Evolutionary conservation across 352 stramenopile genomes (phyloP), one percentile per base, ranked within the genome.

Genomic region (Halophytophthora polymorphica): DNA sequence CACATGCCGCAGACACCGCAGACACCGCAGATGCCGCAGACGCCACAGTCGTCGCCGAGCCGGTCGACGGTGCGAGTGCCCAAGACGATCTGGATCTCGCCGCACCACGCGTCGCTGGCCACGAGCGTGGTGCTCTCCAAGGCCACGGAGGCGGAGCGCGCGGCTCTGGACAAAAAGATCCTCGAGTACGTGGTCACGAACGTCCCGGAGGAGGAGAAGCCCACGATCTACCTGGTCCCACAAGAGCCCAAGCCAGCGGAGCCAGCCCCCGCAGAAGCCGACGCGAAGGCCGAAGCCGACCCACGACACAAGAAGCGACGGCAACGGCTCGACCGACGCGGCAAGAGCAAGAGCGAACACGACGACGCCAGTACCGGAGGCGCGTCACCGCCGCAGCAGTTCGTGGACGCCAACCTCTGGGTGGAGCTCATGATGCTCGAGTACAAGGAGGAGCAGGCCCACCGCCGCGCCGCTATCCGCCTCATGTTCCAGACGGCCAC

Each of bases 401-500:
- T 90, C 22, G 62, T 94, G 0, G 83, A 94, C 17, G 83, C 82
- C 1, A 74, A 88, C 29, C 54, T 90, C 2, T 94, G 83, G 83
- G 60, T 92, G 3, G 77, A 91, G 29, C 63, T 92, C n/a, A 91
- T 94, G 81, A 86, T 94, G 74, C 71, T 89, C 42, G 83, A 96
- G 63, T 96, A 97, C 64, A 93, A 94, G 29, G 86, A 96, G 45
- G 90, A 97, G 53, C 90, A 97, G 58, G 86, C 89, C 0, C 90
- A 97, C 52, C 82, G 90, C 1, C 70, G 81, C 5, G 88, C 88
- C 15, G 88, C 88, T 14, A 88, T 97, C 37, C 88, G 90, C 0
- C 58, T 97, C 1, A 97, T 97, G 90, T 97, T 97, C 42, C 88
- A 96, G 35, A 97, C 90, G 0, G 88, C 90, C 2, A 81, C 74